Evolutionary conservation across 1,284 basidiomycete species (phyloP), one percentile per base, ranked within the genome.

Genomic region (Rhodotorula sp.): DNA sequence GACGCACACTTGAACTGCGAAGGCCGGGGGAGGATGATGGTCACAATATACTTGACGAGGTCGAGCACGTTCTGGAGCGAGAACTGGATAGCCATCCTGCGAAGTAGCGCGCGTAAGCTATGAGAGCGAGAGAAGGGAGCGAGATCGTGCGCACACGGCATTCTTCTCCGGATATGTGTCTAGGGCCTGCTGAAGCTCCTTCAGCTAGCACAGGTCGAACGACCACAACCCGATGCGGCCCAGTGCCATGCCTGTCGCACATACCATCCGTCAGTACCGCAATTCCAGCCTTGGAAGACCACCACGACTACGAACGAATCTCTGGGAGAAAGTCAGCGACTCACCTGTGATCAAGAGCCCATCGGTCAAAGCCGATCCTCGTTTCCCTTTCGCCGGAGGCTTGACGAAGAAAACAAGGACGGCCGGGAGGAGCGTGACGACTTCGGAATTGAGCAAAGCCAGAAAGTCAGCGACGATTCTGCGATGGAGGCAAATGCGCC

Each of bases 131-230:
- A 34, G 20, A 46, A 10, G 15, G 24, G 4, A 11, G 16, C 18
- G 26, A 18, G 15, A n/a, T 2, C 15, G 0, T 1, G n/a, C 74
- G 54, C 26, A 73, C 62, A 82, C 75, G 31, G 77, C 73, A 62
- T 82, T 82, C 22, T 79, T 75, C 1, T 77, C 72, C 2, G 82
- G 81, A 64, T 82, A 80, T 30, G 72, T 59, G 46, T 79, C 72
- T 0, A 82, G 77, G 6, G 79, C 78, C 16, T 79, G 69, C 71
- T 82, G 81, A 0, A 83, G 72, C 59, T 80, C 77, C 66, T 83
- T 81, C 7, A 80, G 72, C 59, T 81, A 79, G 10, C 72, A 77
- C 0, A 84, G 76, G 66, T 85, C 84, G 64, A 84, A 84, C 0
- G 79, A 78, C 82, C 83, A 85, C 16, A 85, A 76, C 1, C 80